Conservation (phyloP, 164 flowering plant species). For the Taxillus chinensis region DNA sequence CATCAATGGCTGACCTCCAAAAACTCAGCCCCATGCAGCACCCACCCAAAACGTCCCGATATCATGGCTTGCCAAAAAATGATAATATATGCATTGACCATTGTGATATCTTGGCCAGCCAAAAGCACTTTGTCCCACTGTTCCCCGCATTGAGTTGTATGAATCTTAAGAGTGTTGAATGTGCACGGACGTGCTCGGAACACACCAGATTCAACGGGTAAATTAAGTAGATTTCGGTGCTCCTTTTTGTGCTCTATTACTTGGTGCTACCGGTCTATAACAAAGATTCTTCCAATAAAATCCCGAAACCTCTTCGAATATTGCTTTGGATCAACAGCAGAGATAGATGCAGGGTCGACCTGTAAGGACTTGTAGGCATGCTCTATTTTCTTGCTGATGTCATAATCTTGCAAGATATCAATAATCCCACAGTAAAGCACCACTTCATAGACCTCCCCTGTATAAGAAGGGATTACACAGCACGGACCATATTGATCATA, state of each 20-base stretch:
- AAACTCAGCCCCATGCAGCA: conserved; percentile 21
- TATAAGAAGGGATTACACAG: conserved; percentile 29
- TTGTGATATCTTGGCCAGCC: neutral
- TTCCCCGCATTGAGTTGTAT: too few relatives aligned
- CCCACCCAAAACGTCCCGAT: neutral
- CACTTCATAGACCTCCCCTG: conserved; percentile 58
- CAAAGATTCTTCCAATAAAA: conserved; percentile 58
- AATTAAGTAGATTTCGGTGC: neutral
- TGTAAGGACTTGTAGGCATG: conserved; percentile 88
- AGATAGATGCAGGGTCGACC: conserved; percentile 69
- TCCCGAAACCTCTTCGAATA: conserved; percentile 77
- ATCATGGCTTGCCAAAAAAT: neutral
- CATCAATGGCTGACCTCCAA: conserved; percentile 30
- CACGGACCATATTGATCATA: conserved; percentile 40
- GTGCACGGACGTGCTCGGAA: neutral
- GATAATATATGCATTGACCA: too few relatives aligned
- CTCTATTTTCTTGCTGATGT: conserved; percentile 82
- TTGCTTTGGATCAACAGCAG: conserved; percentile 86
- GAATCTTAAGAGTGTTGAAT: too few relatives aligned
- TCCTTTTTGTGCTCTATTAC: neutral
- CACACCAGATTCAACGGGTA: neutral
- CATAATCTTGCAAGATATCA: conserved; percentile 82
- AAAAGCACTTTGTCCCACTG: neutral
- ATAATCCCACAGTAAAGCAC: conserved; percentile 80
- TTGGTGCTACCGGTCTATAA: conserved; percentile 44